Evolutionary conservation across 768 basidiomycete genomes (phyloP), one percentile per base, ranked within the genome.

Genomic region (Pleurotus sapidus): DNA sequence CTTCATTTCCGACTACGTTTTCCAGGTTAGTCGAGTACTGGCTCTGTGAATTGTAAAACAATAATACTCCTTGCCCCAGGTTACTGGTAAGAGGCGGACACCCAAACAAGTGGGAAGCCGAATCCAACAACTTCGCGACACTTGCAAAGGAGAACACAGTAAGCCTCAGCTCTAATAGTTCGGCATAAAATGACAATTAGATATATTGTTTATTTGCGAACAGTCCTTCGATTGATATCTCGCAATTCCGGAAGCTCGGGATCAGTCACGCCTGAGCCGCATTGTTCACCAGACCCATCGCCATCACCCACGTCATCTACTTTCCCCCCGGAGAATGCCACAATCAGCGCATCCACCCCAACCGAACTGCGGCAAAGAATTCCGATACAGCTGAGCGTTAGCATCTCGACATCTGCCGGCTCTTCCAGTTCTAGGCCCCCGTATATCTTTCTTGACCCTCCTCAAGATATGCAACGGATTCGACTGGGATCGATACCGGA

Each of bases 101-200:
- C 72, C 81, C 34, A 84, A 83, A 63, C 83, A 84, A 64, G 80
- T 84, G 46, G 82, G 84, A 59, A 82, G 79, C 64, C 79, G 83
- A 46, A 70, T 84, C 49, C 83, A 84, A 60, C 81, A 83, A 55
- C 71, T 84, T 43, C 70, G 79, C 61, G 82, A 83, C 63, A 81
- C 80, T 6, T 70, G 75, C 60, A 79, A 80, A 65, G 81, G 81
- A 25, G 65, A 67, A 12, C 64, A 65, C 51, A 70, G 74, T 75
- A 30, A 11, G 51, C 23, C n/a, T 42, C 17, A 15, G 7, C 18
- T 24, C 42, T 38, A 60, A 5, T n/a, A 11, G 24, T 9, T 45
- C 3, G 14, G 51, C 4, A 34, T 34, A 34, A 34, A 12, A 34
- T 9, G 11, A 14, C 37, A 39, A 42, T 12, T 39, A 17, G 40